Evolutionary conservation across 1,284 basidiomycete species (phyloP).

Genomic region (Fistulinella staudtii): DNA sequence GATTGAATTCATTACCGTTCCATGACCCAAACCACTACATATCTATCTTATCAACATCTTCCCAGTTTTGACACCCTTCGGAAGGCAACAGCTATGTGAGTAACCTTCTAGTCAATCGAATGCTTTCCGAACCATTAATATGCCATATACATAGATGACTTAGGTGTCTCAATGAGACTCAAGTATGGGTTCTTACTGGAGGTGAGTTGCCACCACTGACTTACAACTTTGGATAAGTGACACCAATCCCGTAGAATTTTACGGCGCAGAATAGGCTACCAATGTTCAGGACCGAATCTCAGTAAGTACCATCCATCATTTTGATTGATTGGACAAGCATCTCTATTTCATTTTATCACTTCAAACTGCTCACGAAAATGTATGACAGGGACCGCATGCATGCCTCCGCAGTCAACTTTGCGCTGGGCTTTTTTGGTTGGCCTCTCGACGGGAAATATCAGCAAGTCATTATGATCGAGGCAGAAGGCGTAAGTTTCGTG

Average conservation of each 20-base stretch:
- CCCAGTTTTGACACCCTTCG: slow-evolving; percentile 75
- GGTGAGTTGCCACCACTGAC: slow-evolving; percentile 30
- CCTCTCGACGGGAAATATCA: slow-evolving; percentile 76
- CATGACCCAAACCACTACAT: no score
- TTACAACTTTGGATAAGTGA: background rate
- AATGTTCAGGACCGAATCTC: slow-evolving; percentile 85
- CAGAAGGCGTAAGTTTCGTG: slow-evolving; percentile 44
- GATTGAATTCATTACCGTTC: no score
- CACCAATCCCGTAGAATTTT: slow-evolving; percentile 75
- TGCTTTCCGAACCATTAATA: no score
- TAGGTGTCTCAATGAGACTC: slow-evolving; percentile 68
- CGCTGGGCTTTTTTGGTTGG: slow-evolving; percentile 84
- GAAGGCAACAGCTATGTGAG: slow-evolving; percentile 74
- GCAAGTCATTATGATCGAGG: slow-evolving; percentile 78
- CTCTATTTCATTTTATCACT: background rate
- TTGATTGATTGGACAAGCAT: background rate
- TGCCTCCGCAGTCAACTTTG: slow-evolving; percentile 79
- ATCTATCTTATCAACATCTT: background rate
- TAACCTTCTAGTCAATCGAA: no score
- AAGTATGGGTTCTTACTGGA: slow-evolving; percentile 80
- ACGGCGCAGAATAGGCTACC: slow-evolving; percentile 67
- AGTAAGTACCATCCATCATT: slow-evolving; percentile 42
- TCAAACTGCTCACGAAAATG: no score
- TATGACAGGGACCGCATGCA: slow-evolving; percentile 71
- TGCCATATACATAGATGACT: no score